Base-by-base conservation (phyloP, 1,139 yeast genomes). In the Lodderomyces elongisporus region DNA sequence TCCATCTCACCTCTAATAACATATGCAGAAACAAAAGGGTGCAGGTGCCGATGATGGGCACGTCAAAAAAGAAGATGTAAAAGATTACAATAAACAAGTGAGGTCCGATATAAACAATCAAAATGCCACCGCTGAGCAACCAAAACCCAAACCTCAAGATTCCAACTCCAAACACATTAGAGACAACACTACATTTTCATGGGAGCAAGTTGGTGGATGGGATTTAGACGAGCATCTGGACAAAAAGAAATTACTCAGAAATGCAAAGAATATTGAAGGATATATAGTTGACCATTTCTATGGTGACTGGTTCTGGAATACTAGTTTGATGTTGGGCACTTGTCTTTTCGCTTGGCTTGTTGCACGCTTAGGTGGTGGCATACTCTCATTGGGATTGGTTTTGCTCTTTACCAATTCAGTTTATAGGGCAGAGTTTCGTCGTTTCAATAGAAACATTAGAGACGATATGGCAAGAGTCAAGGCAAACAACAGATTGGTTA, bases 231-330 rank as follows among this genome's bases (percentile, higher is more conserved):
- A 42, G 5, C 22, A 25, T 25, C 21, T 33, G 4, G 66, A 63
- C 38, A 67, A 66, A 38, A 30, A 34, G 23, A 38, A 48, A 12
- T 44, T 58, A 8, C 51, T 65, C 41, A 40, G 49, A 24, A 41
- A 43, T 17, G 38, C 60, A 31, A 58, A 56, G 36, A 42, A 45
- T 18, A 50, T 81, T 26, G 79, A 76, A 49, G 60, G 70, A n/a
- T 83, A 79, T 44, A 75, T 84, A 24, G 51, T 67, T 35, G 89
- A 83, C 54, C 81, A 73, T 39, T 79, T 79, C 48, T 77, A 70
- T 46, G 76, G 81, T 14, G 94, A 84, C 51, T 70, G 81, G 70
- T 82, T 79, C 56, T 77, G 79, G 74, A 83, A 83, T 58, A 68
- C 77, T 25, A 69, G 77, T 1, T 50, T 79, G 23, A 66, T 80